Percentiles rank a stretch among this genome's conserved stretches.
These are phyloP conservation scores for Rubroshorea leprosula DNA, from an alignment of 345 rosid genomes.

Conservation along the genomic window DNA sequence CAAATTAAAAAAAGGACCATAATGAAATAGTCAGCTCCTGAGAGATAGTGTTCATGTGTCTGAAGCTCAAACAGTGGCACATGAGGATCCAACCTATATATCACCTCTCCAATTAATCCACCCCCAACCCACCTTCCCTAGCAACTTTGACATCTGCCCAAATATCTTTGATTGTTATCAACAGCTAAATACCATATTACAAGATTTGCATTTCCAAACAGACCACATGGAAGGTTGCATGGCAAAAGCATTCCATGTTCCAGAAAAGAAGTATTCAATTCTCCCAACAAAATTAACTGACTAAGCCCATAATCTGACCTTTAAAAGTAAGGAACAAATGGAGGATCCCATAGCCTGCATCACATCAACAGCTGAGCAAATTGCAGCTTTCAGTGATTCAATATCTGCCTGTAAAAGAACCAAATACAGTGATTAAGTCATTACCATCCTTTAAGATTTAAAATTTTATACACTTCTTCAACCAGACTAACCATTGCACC, in stretches of 20 bases:
- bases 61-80: too few relatives aligned
- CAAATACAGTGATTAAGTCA: slow-evolving; percentile 19
- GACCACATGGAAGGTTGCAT: not conserved
- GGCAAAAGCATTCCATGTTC: not conserved
- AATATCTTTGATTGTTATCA: not conserved
- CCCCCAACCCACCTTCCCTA: too few relatives aligned
- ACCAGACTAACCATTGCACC: slow-evolving; percentile 66
- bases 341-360: slow-evolving; percentile 88
- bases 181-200: too few relatives aligned
- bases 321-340: slow-evolving; percentile 55
- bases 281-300: not conserved
- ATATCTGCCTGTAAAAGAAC: slow-evolving; percentile 55
- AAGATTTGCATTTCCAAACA: too few relatives aligned
- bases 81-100: too few relatives aligned
- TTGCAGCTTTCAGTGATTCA: slow-evolving; percentile 68
- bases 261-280: not conserved
- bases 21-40: too few relatives aligned
- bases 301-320: slow-evolving; percentile 38
- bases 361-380: slow-evolving; percentile 87
- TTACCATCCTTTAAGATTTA: slow-evolving; percentile 15
- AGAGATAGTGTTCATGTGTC: too few relatives aligned
- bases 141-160: not conserved
- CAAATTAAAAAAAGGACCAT: too few relatives aligned
- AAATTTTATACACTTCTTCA: slow-evolving; percentile 1
- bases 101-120: too few relatives aligned